Evolutionary conservation across 345 rosid genomes (phyloP).

Genomic region (Toxicodendron radicans): DNA sequence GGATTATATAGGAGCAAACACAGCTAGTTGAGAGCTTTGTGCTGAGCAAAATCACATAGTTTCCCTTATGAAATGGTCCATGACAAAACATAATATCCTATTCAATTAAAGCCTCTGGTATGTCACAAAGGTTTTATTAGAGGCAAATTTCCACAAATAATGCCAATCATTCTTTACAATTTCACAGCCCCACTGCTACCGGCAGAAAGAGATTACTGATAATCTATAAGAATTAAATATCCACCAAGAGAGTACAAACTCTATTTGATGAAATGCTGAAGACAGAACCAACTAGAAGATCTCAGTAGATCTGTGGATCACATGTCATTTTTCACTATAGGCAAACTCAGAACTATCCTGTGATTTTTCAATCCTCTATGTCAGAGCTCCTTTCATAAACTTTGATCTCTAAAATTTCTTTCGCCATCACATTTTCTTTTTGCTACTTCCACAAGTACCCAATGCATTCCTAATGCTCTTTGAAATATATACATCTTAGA

Average conservation of each 20-base stretch:
- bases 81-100: background rate
- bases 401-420: background rate
- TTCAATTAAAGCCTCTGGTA: background rate
- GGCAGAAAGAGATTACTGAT: background rate
- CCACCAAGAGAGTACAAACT: background rate
- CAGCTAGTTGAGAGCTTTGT: background rate
- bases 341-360: background rate
- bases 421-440: background rate
- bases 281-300: background rate
- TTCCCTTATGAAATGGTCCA: background rate
- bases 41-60: background rate
- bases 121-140: background rate
- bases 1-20: background rate
- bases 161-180: background rate
- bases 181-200: background rate
- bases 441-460: background rate
- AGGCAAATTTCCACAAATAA: background rate
- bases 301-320: too few species aligned
- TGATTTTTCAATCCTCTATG: background rate
- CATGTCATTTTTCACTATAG: background rate
- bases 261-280: background rate
- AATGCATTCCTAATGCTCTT: background rate
- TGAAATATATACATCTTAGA: background rate
- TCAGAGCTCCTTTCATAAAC: background rate
- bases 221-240: background rate